Evolutionary conservation across 306 rosid species (phyloP).

Genomic region (Quercus robur): DNA sequence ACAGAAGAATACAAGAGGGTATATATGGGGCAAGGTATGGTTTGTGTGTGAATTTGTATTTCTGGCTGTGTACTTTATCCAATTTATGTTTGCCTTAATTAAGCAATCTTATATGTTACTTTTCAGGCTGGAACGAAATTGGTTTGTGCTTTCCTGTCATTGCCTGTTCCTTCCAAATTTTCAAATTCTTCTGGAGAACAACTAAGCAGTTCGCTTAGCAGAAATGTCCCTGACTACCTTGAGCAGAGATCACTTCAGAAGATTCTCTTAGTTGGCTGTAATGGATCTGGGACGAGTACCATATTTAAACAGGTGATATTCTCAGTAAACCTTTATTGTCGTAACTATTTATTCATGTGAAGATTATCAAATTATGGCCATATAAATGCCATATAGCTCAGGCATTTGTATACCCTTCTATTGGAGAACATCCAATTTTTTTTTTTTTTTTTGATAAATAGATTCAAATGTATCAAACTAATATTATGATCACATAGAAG

Average conservation of each 20-base stretch:
- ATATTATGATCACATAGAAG: not conserved
- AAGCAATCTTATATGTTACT: conserved; percentile 9
- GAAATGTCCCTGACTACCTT: conserved; percentile 67
- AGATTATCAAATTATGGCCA: not conserved
- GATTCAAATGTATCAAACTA: not conserved
- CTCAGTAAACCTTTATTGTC: conserved; percentile 13
- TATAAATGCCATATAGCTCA: not conserved
- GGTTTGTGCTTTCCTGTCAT: conserved; percentile 81
- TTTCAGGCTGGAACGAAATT: conserved; percentile 93
- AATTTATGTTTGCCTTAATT: conserved; percentile 10
- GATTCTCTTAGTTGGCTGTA: conserved; percentile 85
- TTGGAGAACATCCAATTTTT: not conserved
- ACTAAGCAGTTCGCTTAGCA: conserved; percentile 44
- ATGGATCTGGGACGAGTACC: conserved; percentile 97
- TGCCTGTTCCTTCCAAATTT: conserved; percentile 81
- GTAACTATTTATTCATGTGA: conserved; percentile 10
- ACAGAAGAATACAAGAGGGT: conserved; percentile 92
- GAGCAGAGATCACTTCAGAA: conserved; percentile 87
- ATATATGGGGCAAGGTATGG: conserved; percentile 96
- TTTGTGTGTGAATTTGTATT: not conserved
- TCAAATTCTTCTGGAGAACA: conserved; percentile 60
- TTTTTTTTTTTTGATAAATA: not conserved
- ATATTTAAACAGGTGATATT: conserved; percentile 89
- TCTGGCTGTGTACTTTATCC: not conserved
- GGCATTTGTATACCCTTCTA: not conserved